These are phyloP conservation scores for Cryptococcus sp. DNA, from an alignment of 1,284 basidiomycete species.

Conservation along the genomic window DNA sequence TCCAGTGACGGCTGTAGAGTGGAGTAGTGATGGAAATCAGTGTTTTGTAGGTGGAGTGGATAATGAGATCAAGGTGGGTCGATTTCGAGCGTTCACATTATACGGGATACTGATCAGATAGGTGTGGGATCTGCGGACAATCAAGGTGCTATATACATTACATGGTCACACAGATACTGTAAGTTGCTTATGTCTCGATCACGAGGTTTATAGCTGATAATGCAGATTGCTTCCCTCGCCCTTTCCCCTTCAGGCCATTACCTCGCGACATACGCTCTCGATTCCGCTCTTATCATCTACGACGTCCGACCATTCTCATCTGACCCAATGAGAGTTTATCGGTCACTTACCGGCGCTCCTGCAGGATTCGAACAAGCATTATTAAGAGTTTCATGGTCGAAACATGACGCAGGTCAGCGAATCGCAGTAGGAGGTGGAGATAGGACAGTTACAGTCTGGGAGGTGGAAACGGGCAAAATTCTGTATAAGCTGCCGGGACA, in stretches of 20 bases:
- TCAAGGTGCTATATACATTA: slow-evolving; percentile 68
- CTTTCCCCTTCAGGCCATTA: slow-evolving; percentile 80
- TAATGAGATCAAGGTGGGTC: slow-evolving; percentile 83
- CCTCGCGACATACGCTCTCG: slow-evolving; percentile 81
- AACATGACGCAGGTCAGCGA: slow-evolving; percentile 43
- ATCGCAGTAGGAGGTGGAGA: slow-evolving; percentile 53
- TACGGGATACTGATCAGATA: slow-evolving; percentile 31
- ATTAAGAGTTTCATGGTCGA: slow-evolving; percentile 66
- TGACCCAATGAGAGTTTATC: slow-evolving; percentile 70
- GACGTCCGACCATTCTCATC: slow-evolving; percentile 88
- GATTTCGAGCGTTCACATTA: slow-evolving; percentile 4
- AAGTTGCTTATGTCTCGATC: slow-evolving; percentile 7
- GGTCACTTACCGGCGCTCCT: slow-evolving; percentile 73
- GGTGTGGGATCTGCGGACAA: slow-evolving; percentile 82
- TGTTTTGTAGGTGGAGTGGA: slow-evolving; percentile 86
- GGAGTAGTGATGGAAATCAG: slow-evolving; percentile 80
- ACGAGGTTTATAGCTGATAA: neutral
- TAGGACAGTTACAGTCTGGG: slow-evolving; percentile 77
- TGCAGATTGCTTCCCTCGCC: slow-evolving; percentile 64
- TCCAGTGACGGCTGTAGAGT: slow-evolving; percentile 86
- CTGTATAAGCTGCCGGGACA: slow-evolving; percentile 90
- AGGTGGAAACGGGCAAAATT: slow-evolving; percentile 77
- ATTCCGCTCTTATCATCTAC: slow-evolving; percentile 78
- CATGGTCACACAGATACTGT: slow-evolving; percentile 82
- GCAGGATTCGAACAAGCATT: slow-evolving; percentile 86